Evolutionary conservation across 2,329 filamentous ascomycete genomes (phyloP), one percentile per base, ranked within the genome.

Genomic region (Tolypocladium tundrense): DNA sequence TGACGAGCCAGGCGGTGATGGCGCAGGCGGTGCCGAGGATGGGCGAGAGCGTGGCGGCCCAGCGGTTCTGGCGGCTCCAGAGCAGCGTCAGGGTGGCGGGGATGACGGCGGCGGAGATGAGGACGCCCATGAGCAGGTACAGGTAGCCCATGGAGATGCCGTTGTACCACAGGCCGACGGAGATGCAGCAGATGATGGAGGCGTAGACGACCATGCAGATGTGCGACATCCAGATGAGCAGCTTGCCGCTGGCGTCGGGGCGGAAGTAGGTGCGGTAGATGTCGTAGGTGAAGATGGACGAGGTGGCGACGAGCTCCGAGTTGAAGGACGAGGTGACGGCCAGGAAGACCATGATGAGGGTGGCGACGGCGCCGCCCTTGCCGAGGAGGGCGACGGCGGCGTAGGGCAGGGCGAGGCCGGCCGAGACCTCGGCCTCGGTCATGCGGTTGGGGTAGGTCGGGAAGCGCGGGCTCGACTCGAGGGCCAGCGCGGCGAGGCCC

Each of bases 101-200:
- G 14, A 96, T 80, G 4, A 96, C 91, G 3, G 90, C 91, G 0
- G 88, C 84, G 0, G 87, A 91, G 68, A 96, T 94, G 66, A 96
- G 90, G 55, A 91, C 88, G 9, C 91, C 92, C 91, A 96, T 96
- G 68, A 96, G 83, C 1, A 96, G 77, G 68, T 95, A 95, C 3
- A 95, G 78, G 66, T 92, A 95, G 13, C 91, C 91, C 89, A 96
- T 94, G 13, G 84, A 87, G 60, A 96, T 88, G 24, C 88, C 86
- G 2, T 83, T 85, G 61, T 88, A 88, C 69, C 77, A 84, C 0
- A 94, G 81, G 0, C 88, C 90, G 0, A 90, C 89, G 0, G 86
- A 86, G 72, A 95, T 90, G 1, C 77, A 82, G 16, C 90, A 89
- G 77, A 96, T 93, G 64, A 88, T 79, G 24, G 91, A 64, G 0